These are phyloP conservation scores for Coccomyxa subellipsoidea DNA, from an alignment of 163 green algal species.

Conservation along the genomic window DNA sequence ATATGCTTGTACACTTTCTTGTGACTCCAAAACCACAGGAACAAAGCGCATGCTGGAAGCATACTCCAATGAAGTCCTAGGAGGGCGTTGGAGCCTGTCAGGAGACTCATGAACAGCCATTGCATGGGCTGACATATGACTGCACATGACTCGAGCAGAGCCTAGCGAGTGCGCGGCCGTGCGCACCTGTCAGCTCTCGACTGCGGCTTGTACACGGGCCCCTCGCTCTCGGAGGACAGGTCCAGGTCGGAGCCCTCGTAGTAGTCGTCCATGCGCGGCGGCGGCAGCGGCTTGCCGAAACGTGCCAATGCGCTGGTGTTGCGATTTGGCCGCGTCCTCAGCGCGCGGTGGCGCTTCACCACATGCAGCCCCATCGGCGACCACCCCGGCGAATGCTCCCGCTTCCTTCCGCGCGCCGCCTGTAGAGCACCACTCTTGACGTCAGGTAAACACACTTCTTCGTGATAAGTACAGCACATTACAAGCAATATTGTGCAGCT, in stretches of 20 bases:
- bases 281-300: not conserved
- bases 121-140: too few species aligned
- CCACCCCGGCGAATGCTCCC: not conserved
- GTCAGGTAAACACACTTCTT: too few species aligned
- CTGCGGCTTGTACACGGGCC: not conserved
- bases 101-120: too few species aligned
- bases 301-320: not conserved
- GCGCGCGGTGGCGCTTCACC: not conserved
- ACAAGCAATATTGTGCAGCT: too few species aligned
- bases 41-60: too few species aligned
- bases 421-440: not conserved
- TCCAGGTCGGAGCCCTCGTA: conserved; percentile 1
- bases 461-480: too few species aligned
- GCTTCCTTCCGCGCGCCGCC: not conserved
- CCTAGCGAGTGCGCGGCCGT: not conserved
- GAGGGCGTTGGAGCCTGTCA: too few species aligned
- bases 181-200: not conserved
- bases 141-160: too few species aligned
- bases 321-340: not conserved
- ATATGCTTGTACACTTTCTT: too few species aligned
- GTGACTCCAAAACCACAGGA: too few species aligned
- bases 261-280: conserved; percentile 1
- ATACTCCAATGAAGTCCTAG: too few species aligned
- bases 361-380: conserved; percentile 1
- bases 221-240: conserved; percentile 3